A percentile compares a stretch with the other conserved stretches of the same genome.
phyloP scores from a whole-genome alignment of 1,284 basidiomycete genomes.

The Taiwanofungus camphoratus region DNA sequence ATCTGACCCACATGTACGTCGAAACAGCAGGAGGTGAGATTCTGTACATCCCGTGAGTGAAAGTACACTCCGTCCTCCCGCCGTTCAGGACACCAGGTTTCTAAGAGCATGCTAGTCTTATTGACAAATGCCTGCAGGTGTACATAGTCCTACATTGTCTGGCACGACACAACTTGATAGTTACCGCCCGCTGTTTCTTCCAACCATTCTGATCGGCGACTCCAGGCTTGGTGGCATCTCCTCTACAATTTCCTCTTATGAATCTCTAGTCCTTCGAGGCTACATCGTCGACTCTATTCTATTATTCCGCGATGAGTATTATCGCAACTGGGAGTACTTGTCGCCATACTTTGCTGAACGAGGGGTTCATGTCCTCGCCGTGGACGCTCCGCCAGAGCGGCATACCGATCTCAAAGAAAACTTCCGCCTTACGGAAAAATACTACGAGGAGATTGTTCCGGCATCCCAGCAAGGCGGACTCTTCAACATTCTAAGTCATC shows the following conservation, averaged over 20 bases:
- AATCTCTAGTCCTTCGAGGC: constrained; percentile 85
- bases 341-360: constrained; percentile 72
- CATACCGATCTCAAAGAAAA: constrained; percentile 47
- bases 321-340: constrained; percentile 84
- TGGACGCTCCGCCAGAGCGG: constrained; percentile 58
- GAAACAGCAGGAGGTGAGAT: constrained; percentile 91
- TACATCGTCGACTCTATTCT: constrained; percentile 88
- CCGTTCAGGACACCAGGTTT: no score
- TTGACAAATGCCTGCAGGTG: constrained; percentile 47
- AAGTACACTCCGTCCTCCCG: not conserved
- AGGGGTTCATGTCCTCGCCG: constrained; percentile 53
- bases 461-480: constrained; percentile 35
- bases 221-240: constrained; percentile 92
- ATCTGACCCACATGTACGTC: constrained; percentile 68
- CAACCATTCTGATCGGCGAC: constrained; percentile 85
- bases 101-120: no score
- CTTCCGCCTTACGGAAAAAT: constrained; percentile 51
- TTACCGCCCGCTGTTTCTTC: constrained; percentile 82
- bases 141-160: constrained; percentile 87
- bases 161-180: constrained; percentile 84
- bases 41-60: constrained; percentile 13
- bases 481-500: constrained; percentile 46
- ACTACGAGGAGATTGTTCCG: constrained; percentile 56
- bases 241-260: constrained; percentile 90
- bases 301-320: constrained; percentile 84